Evolutionary conservation across 2,329 filamentous ascomycete genomes (phyloP).

Genomic region (Apiospora aurea): DNA sequence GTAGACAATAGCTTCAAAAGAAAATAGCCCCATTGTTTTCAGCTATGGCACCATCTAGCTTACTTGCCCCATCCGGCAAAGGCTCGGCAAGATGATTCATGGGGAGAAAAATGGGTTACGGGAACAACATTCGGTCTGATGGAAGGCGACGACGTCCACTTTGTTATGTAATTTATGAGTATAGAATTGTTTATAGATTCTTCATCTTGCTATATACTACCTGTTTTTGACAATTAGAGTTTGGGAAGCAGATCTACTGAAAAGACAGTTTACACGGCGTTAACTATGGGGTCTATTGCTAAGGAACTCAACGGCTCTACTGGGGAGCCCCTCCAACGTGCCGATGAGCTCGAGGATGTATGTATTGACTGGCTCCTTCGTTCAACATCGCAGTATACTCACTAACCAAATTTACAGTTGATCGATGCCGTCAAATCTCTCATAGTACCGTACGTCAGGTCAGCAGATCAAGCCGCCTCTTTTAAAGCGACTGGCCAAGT

Average conservation of each 20-base stretch:
- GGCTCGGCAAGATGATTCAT: constrained; percentile 24
- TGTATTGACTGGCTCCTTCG: constrained; percentile 34
- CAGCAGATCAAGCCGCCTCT: constrained; percentile 69
- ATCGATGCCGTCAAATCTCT: constrained; percentile 71
- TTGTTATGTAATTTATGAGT: no score
- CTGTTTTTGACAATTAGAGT: neutral
- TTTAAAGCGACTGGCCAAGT: constrained; percentile 62
- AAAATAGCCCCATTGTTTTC: constrained; percentile 1
- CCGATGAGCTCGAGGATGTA: constrained; percentile 56
- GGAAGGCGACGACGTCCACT: neutral
- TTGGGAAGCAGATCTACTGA: neutral
- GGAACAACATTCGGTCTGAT: neutral
- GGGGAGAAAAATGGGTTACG: constrained; percentile 5
- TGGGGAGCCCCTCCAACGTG: constrained; percentile 42
- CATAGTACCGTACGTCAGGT: constrained; percentile 73
- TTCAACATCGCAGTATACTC: neutral
- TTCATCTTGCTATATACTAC: neutral
- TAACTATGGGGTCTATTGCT: constrained; percentile 8
- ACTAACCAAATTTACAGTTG: constrained; percentile 56
- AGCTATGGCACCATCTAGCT: neutral
- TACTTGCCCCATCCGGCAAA: constrained; percentile 24
- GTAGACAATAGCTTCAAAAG: neutral
- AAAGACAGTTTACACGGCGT: neutral
- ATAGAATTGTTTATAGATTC: neutral
- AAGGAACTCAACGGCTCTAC: constrained; percentile 1